Evolutionary conservation across 768 basidiomycete genomes (phyloP).

Genomic region (Leccinum boreale): DNA sequence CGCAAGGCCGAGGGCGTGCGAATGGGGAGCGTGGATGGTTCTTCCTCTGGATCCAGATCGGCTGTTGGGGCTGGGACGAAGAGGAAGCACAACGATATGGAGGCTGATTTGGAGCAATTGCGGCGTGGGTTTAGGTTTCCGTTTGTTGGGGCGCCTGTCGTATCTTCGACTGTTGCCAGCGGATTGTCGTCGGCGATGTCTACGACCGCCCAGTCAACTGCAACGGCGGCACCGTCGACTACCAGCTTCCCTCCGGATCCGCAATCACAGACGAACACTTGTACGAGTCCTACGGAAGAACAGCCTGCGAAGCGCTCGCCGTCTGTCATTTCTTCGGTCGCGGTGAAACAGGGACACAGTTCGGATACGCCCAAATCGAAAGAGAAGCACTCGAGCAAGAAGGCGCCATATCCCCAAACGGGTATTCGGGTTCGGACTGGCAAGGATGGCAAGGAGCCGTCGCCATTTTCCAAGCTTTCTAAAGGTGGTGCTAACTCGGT

Average conservation of each 20-base stretch:
- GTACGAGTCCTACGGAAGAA: conserved; percentile 10
- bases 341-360: conserved; percentile 7
- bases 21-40: conserved; percentile 9
- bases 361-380: conserved; percentile 30
- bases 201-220: background rate
- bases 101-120: conserved; percentile 31
- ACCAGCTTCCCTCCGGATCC: conserved; percentile 1
- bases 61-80: conserved; percentile 24
- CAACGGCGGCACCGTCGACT: background rate
- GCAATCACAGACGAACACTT: background rate
- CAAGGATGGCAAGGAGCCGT: conserved; percentile 35
- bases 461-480: conserved; percentile 19
- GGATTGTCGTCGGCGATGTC: background rate
- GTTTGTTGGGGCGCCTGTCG: conserved; percentile 38
- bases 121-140: conserved; percentile 40
- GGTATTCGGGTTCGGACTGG: conserved; percentile 47
- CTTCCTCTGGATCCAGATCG: conserved; percentile 21
- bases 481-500: conserved; percentile 3
- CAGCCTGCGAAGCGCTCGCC: conserved; percentile 11
- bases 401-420: conserved; percentile 38
- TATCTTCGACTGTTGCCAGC: conserved; percentile 9
- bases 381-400: conserved; percentile 42
- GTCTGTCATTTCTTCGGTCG: conserved; percentile 1
- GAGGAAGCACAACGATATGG: conserved; percentile 42
- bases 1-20: conserved; percentile 38